Percentiles rank a stretch among this genome's conserved stretches.
Conservation (phyloP, 345 rosid species). For the Populus nigra region DNA sequence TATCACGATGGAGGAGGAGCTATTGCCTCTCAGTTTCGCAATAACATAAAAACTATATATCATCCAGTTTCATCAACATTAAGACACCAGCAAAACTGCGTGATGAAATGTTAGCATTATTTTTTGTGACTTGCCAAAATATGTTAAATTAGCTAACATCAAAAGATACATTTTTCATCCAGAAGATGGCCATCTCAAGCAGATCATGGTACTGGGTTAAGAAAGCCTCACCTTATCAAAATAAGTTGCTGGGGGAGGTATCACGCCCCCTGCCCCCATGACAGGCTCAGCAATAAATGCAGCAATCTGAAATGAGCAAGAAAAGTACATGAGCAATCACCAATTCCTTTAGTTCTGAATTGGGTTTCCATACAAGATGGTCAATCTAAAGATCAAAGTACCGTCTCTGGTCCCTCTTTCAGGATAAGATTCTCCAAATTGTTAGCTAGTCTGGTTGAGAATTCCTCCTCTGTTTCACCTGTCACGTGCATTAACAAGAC, state of each 20-base stretch:
- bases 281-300: conserved; percentile 97
- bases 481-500: conserved; percentile 20
- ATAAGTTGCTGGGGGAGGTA: conserved; percentile 91
- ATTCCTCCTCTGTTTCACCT: conserved; percentile 97
- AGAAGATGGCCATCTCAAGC: background rate
- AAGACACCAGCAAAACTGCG: background rate
- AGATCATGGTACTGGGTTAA: background rate
- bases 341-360: conserved; percentile 6
- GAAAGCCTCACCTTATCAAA: conserved; percentile 70
- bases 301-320: conserved; percentile 59
- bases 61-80: background rate
- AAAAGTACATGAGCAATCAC: conserved; percentile 13
- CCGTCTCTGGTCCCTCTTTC: conserved; percentile 97
- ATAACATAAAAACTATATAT: background rate
- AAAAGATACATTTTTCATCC: background rate
- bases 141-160: background rate
- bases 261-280: conserved; percentile 98
- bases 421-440: conserved; percentile 83
- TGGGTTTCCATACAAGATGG: background rate
- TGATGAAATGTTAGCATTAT: background rate
- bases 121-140: background rate
- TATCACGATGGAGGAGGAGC: background rate
- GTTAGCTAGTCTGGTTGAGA: conserved; percentile 81
- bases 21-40: background rate
- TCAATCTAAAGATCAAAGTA: conserved; percentile 28